phyloP scores from a whole-genome alignment of 352 stramenopile species.

The Globisporangium middletonii region DNA sequence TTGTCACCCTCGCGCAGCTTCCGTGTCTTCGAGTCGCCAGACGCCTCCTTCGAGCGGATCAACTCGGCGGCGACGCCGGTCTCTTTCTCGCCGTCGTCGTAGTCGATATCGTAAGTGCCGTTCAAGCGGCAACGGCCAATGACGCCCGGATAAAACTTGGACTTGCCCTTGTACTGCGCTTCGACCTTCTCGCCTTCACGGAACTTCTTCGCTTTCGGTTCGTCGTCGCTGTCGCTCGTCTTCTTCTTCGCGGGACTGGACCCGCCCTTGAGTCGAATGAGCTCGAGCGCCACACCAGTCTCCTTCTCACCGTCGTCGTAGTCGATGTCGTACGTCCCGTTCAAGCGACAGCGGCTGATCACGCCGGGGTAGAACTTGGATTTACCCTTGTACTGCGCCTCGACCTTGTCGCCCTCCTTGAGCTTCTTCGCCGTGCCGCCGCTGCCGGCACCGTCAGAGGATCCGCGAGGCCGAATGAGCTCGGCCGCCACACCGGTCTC shows the following conservation, averaged over 20 bases:
- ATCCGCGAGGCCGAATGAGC: background rate
- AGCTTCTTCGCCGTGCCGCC: too few relatives aligned
- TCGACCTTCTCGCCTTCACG: slow-evolving; percentile 25
- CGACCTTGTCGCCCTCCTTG: too few relatives aligned
- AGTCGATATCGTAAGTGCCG: slow-evolving; percentile 50
- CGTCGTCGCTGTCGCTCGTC: slow-evolving; percentile 11
- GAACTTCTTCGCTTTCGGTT: background rate
- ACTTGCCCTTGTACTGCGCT: slow-evolving; percentile 55
- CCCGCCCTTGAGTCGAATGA: slow-evolving; percentile 37
- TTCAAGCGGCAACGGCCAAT: slow-evolving; percentile 22
- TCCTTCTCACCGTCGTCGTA: too few relatives aligned
- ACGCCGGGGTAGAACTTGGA: slow-evolving; percentile 10
- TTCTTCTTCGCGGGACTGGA: background rate
- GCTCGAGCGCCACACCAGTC: background rate
- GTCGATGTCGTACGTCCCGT: too few relatives aligned
- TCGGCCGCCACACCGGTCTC: slow-evolving; percentile 11
- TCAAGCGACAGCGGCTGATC: too few relatives aligned
- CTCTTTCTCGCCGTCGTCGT: slow-evolving; percentile 68
- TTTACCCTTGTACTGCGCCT: slow-evolving; percentile 8
- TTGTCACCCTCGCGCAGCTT: background rate
- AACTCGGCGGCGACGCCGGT: background rate
- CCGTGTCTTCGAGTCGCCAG: too few relatives aligned
- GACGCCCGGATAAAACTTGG: slow-evolving; percentile 46
- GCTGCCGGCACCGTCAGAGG: too few relatives aligned
- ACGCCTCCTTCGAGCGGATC: too few relatives aligned